Evolutionary conservation across 2,329 filamentous ascomycete genomes (phyloP).

Genomic region (Mycosphaerelloides madeirae): DNA sequence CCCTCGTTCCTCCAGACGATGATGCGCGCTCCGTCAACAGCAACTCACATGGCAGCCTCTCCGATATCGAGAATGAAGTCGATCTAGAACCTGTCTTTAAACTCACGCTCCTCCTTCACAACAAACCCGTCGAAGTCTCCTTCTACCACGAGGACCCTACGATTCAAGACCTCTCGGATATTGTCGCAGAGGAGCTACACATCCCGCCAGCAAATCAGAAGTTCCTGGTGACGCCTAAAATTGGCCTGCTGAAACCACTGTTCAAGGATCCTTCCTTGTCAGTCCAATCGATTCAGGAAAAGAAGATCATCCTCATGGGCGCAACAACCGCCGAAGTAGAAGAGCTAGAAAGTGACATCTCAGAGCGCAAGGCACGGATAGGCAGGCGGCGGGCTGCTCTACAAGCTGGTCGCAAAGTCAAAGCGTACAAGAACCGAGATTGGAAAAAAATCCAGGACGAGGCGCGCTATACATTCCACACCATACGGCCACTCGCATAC

Average conservation of each 20-base stretch:
- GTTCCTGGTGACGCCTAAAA: constrained; percentile 59
- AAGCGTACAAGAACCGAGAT: constrained; percentile 36
- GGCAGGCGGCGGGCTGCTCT: constrained; percentile 36
- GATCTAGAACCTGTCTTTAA: constrained; percentile 28
- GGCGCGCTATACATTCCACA: constrained; percentile 72
- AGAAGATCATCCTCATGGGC: constrained; percentile 63
- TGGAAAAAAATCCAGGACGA: constrained; percentile 52
- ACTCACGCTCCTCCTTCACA: constrained; percentile 53
- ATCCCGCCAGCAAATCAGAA: constrained; percentile 64
- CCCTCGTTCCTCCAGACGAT: constrained; percentile 6
- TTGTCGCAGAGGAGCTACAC: constrained; percentile 53
- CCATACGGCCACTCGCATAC: constrained; percentile 68
- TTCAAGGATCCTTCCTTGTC: constrained; percentile 55
- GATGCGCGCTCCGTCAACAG: constrained; percentile 4
- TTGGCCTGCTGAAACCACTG: constrained; percentile 60
- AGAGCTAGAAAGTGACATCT: constrained; percentile 49
- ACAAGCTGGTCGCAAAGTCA: constrained; percentile 35
- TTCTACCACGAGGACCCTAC: constrained; percentile 48
- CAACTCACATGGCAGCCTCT: constrained; percentile 11
- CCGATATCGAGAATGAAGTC: constrained; percentile 14
- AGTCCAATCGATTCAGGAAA: constrained; percentile 48
- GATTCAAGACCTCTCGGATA: constrained; percentile 54
- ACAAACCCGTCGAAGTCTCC: constrained; percentile 44
- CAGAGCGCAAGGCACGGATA: constrained; percentile 48
- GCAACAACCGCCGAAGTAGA: constrained; percentile 57